A percentile compares a stretch with the other conserved stretches of the same genome.
Conservation (phyloP, 495 filamentous ascomycete species). For the Penicillium maclennaniae region DNA sequence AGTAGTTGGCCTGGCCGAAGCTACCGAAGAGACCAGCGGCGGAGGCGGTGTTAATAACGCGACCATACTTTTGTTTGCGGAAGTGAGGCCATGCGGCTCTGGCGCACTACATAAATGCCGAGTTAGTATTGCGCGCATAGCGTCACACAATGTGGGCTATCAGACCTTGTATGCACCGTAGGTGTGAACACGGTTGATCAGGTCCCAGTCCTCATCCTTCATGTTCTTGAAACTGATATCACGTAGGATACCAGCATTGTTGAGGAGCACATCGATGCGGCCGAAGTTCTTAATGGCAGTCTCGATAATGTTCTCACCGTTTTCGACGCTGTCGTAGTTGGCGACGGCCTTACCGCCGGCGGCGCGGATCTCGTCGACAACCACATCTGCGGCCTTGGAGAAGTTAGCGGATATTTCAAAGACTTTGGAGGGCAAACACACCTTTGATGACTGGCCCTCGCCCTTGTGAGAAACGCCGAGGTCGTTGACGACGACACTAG, state of each 20-base stretch:
- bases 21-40: constrained; percentile 92
- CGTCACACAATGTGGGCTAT: neutral
- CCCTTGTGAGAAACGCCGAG: constrained; percentile 92
- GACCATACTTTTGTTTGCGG: constrained; percentile 96
- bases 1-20: constrained; percentile 97
- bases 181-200: constrained; percentile 90
- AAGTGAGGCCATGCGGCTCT: constrained; percentile 97
- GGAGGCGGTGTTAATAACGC: constrained; percentile 93
- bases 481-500: constrained; percentile 97
- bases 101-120: constrained; percentile 59
- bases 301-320: constrained; percentile 93
- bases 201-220: constrained; percentile 94
- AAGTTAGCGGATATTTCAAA: constrained; percentile 16
- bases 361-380: constrained; percentile 90
- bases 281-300: constrained; percentile 92
- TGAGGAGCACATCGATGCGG: constrained; percentile 90
- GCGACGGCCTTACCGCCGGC: constrained; percentile 94
- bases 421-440: constrained; percentile 29
- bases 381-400: constrained; percentile 81
- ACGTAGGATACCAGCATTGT: constrained; percentile 96
- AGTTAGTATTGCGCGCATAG: constrained; percentile 1
- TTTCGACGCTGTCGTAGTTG: constrained; percentile 96
- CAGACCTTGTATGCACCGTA: constrained; percentile 86
- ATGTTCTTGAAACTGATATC: constrained; percentile 99
- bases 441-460: constrained; percentile 85